Evolutionary conservation across 148 eudicot genomes (phyloP), one percentile per base, ranked within the genome.

Genomic region (Camellia japonica): DNA sequence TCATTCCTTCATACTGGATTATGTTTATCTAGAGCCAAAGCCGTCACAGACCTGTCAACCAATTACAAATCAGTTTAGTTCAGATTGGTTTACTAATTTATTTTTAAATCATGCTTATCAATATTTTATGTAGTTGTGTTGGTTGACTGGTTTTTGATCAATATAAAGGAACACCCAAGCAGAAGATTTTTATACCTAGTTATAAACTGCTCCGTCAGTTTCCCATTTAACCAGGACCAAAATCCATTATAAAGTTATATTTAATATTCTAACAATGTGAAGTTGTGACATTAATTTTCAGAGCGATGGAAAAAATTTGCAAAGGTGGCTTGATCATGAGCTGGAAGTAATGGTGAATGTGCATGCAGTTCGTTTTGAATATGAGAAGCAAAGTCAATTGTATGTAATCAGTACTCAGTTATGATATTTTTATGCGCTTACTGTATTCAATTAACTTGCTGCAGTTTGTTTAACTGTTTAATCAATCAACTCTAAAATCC

Each of bases 251-350:
- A 30, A 71, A 61, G 18, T 44, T 59, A 4, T 49, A 54, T 30
- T 63, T 47, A 30, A 30, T 30, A 30, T 30, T 30, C 38, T 30
- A 30, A 30, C 38, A 30, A 30, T 30, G 1, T 30, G 38, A 30
- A 30, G 38, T 30, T 30, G 38, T 1, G 1, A 30, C 38, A 30
- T 43, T 8, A 18, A 19, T 61, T 52, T 14, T 46, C 59, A 80
- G 82, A 71, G 49, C 71, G 71, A 72, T 63, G 82, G 74, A 4
- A 74, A 65, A 67, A 13, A 49, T 7, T 55, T 80, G 78, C 82
- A 73, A 66, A 60, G 61, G 14, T 72, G 82, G 78, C 78, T 80
- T 52, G 82, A 65, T 54, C 82, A 80, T 65, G 82, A 80, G 78
- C 73, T 80, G 12, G 82, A 80, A 64, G 82, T 80, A 15, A 73